These are phyloP conservation scores for Rosa lucieae DNA, from an alignment of 306 rosid species.

Conservation along the genomic window DNA sequence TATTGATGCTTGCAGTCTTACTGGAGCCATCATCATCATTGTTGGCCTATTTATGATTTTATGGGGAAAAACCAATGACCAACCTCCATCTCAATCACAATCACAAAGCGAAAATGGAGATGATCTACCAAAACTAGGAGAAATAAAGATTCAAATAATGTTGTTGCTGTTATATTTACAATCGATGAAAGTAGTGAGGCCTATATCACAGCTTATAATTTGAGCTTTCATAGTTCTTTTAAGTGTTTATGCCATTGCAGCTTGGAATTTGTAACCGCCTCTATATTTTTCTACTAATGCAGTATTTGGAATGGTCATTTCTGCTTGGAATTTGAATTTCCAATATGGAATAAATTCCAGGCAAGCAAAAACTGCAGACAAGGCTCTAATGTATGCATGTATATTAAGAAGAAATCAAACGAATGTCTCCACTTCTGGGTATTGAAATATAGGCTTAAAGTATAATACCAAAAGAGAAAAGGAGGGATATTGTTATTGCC, in stretches of 20 bases:
- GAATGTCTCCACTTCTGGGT: too few relatives aligned
- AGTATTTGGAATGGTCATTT: too few relatives aligned
- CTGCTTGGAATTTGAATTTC: too few relatives aligned
- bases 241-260: not conserved
- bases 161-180: not conserved
- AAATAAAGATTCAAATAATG: not conserved
- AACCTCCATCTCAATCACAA: slow-evolving; percentile 7
- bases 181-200: not conserved
- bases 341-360: too few relatives aligned
- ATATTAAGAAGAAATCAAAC: too few relatives aligned
- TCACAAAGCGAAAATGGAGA: not conserved
- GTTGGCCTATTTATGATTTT: slow-evolving; percentile 33
- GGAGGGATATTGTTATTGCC: too few relatives aligned
- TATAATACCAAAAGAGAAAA: too few relatives aligned
- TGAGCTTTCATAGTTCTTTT: not conserved
- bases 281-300: too few relatives aligned
- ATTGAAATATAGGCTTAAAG: too few relatives aligned
- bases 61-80: slow-evolving; percentile 43
- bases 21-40: slow-evolving; percentile 33
- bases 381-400: too few relatives aligned
- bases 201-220: not conserved
- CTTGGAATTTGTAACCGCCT: not conserved
- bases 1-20: slow-evolving; percentile 17
- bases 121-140: not conserved
- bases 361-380: too few relatives aligned